A percentile compares a stretch with the other conserved stretches of the same genome.
phyloP scores from a whole-genome alignment of 2,329 filamentous ascomycete genomes.

The Elsinoe necatrix region DNA sequence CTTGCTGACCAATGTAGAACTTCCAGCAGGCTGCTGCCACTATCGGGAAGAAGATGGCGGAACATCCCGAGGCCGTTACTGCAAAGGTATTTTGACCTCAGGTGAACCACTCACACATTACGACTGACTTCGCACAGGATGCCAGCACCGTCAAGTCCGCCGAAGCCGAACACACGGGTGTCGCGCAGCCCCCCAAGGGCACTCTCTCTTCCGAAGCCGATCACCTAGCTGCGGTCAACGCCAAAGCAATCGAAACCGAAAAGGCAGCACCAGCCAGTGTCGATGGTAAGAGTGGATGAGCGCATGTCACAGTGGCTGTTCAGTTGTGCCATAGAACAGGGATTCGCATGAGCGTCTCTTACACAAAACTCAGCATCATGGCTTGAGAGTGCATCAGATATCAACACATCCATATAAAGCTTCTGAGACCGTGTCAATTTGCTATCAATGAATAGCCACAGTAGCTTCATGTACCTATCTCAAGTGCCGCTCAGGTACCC shows the following conservation, averaged over 20 bases:
- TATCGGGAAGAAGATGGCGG: conserved; percentile 28
- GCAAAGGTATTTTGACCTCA: background rate
- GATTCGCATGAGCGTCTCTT: too few relatives aligned
- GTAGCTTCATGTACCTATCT: background rate
- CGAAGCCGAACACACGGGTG: conserved; percentile 30
- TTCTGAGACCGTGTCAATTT: too few relatives aligned
- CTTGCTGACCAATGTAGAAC: conserved; percentile 19
- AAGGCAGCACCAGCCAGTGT: background rate
- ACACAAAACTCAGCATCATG: background rate
- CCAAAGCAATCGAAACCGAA: background rate
- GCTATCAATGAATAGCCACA: background rate
- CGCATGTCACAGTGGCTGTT: background rate
- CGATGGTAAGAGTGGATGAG: background rate
- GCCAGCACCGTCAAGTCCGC: conserved; percentile 35
- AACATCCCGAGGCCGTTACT: conserved; percentile 27
- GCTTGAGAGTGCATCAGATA: background rate
- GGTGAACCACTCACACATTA: background rate
- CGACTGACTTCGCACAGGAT: conserved; percentile 23
- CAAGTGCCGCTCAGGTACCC: conserved; percentile 19
- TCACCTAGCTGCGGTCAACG: conserved; percentile 31
- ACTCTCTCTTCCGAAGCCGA: conserved; percentile 33
- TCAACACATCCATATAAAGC: background rate
- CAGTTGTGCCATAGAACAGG: too few relatives aligned
- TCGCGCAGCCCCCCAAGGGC: conserved; percentile 24
- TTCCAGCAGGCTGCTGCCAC: conserved; percentile 25